These are phyloP conservation scores for Solanum virginianum DNA, from an alignment of 257 asterid genomes.

Conservation along the genomic window DNA sequence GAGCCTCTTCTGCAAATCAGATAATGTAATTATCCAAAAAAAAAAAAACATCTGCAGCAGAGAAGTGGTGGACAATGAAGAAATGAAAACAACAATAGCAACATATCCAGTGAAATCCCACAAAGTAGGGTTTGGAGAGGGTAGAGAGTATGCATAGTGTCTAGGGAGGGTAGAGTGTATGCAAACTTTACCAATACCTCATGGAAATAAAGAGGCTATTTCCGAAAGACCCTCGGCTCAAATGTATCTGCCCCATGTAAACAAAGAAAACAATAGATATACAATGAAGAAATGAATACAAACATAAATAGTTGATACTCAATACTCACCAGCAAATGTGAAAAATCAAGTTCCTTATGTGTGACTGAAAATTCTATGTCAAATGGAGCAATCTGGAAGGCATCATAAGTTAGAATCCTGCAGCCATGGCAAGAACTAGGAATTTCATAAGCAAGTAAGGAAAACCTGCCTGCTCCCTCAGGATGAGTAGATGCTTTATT, in stretches of 20 bases:
- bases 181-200: too few relatives aligned
- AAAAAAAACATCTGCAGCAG: not conserved
- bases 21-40: not conserved
- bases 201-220: too few relatives aligned
- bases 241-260: too few relatives aligned
- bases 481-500: conserved; percentile 88
- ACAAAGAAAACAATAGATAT: too few relatives aligned
- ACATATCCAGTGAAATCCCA: too few relatives aligned
- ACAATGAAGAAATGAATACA: not conserved
- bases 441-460: conserved; percentile 3
- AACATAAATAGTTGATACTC: not conserved
- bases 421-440: not conserved
- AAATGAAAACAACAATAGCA: not conserved
- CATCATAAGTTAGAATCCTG: conserved; percentile 12
- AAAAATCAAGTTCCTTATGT: conserved; percentile 98
- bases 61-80: not conserved
- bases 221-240: too few relatives aligned
- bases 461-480: conserved; percentile 57
- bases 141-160: too few relatives aligned
- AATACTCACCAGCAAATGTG: conserved; percentile 81
- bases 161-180: too few relatives aligned
- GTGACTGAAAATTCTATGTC: conserved; percentile 96
- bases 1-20: not conserved
- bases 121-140: too few relatives aligned
- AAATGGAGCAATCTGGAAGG: conserved; percentile 92